Conservation (phyloP, 2,329 filamentous ascomycete species). For the Fusarium bactridioides region DNA sequence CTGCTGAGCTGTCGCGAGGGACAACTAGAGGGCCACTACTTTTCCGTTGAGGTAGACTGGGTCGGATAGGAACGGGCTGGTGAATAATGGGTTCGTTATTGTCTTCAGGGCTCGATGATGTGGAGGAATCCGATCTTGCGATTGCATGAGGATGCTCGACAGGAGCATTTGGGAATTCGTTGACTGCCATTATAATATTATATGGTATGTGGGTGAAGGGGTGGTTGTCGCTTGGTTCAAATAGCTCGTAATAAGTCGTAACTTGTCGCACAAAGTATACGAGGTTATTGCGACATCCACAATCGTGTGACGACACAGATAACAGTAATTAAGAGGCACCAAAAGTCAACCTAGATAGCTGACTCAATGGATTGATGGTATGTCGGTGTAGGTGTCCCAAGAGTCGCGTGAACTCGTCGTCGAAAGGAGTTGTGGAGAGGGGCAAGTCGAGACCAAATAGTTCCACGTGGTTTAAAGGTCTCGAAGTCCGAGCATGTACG, state of each 20-base stretch:
- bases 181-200: constrained; percentile 32
- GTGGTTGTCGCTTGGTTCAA: neutral
- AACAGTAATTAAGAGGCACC: neutral
- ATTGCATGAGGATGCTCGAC: constrained; percentile 45
- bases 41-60: constrained; percentile 75
- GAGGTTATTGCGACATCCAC: constrained; percentile 16
- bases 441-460: constrained; percentile 32
- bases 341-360: neutral
- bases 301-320: neutral
- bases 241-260: neutral
- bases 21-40: constrained; percentile 86
- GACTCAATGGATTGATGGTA: neutral
- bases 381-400: constrained; percentile 8
- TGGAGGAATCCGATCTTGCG: constrained; percentile 50
- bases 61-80: constrained; percentile 64
- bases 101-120: constrained; percentile 46
- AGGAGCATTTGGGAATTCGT: constrained; percentile 37
- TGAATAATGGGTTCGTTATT: constrained; percentile 53
- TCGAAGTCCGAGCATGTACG: constrained; percentile 28
- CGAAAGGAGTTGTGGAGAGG: constrained; percentile 10
- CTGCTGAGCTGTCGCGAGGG: constrained; percentile 75
- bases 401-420: constrained; percentile 21
- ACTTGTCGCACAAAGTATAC: constrained; percentile 13
- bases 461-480: constrained; percentile 37
- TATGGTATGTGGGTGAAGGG: neutral